Evolutionary conservation across 768 basidiomycete species (phyloP), one percentile per base, ranked within the genome.

Genomic region (Tylopilus rubrobrunneus): DNA sequence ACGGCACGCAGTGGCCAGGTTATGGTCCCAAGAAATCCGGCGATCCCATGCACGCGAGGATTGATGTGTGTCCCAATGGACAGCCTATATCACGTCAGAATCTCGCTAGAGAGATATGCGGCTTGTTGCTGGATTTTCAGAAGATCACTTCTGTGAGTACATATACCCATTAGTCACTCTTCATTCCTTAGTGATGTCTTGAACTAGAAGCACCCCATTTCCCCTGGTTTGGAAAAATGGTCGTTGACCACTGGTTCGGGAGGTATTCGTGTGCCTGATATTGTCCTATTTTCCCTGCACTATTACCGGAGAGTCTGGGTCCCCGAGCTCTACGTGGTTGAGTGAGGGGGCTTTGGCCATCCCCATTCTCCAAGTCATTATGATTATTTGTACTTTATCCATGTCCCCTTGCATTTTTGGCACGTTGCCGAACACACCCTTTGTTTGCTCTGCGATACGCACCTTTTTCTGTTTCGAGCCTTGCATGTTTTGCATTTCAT

Each of bases 231-330:
- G 9, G 54, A 58, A 46, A 58, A 45, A 45, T 69, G 67, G 67
- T 59, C 59, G 0, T 40, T 67, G 10, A 56, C 56, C 5, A 12
- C 48, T 7, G 52, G 56, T 12, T 15, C 48, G 8, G 57, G 63
- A 51, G 58, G 54, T 39, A 58, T 67, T n/a, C 53, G 49, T 8
- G 25, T 36, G 2, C 27, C 48, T 10, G 63, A 65, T 12, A 33
- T 69, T 8, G 56, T 57, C 11, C 39, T 68, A 11, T 36, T 69
- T 0, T 51, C 50, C 25, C 29, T 62, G 3, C 68, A 68, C 51
- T 64, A 67, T 45, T 69, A 69, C 45, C 51, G 53, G n/a, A 60
- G 57, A n/a, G 37, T 55, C 6, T 68, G 67, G 67, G 44, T 68
- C 4, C 67, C 67, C 29, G 67, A 68, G 34, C 39, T 68, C 48